Evolutionary conservation across 768 basidiomycete genomes (phyloP), one percentile per base, ranked within the genome.

Genomic region (Xerocomus potaroensis): DNA sequence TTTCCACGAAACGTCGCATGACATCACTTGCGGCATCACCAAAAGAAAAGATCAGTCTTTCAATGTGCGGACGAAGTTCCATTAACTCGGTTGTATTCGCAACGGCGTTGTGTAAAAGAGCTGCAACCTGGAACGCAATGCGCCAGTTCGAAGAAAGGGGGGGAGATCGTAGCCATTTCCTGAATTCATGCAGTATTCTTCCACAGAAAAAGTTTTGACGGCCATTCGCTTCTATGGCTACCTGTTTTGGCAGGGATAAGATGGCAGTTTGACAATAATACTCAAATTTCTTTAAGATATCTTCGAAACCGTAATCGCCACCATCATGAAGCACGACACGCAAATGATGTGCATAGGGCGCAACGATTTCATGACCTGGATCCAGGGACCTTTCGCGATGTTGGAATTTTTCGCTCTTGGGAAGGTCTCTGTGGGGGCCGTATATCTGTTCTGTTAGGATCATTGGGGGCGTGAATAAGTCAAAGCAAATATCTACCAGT

Each of bases 121-220:
- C 76, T 60, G 87, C 87, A 23, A 90, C 67, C 62, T 92, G 90
- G 59, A 90, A 92, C 1, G 82, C 84, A 26, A 88, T 72, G 4
- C 69, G 64, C 84, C 85, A 91, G 19, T 58, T 53, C 5, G 51
- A 45, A 26, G 42, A 9, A 23, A 63, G 44, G 12, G 75, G 70
- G 37, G 83, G 72, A 4, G 61, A 64, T 24, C 62, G 61, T 34
- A 85, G 53, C 65, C 72, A 72, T 14, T 56, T 59, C 14, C 70
- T 66, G 8, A 87, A 59, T 8, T 64, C 65, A 49, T 73, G 64
- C 3, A 90, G 70, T 5, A 67, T 64, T 50, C 65, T 77, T 9
- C 57, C 53, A 0, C 69, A 54, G 58, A 85, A 91, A 51, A 87
- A 82, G 0, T 63, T 69, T 31, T 65, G 70, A 4, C 67, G 55